Base-by-base conservation (phyloP, 768 basidiomycete genomes). In the Boletus sp. region DNA sequence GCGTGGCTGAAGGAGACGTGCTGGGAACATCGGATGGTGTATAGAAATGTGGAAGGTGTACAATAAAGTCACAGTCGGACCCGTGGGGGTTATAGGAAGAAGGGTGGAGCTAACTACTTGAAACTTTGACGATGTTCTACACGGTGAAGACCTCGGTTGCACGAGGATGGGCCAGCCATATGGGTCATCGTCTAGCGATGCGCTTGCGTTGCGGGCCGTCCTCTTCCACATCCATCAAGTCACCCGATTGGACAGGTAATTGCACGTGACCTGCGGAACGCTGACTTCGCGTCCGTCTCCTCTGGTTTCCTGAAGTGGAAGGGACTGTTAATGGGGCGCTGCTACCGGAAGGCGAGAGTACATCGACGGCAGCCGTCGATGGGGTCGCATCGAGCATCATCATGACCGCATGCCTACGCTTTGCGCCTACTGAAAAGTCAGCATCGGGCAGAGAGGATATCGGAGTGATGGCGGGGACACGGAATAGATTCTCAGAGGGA, bases 401-500 rank as follows among this genome's bases (percentile, higher is more conserved):
- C 85, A 90, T 89, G 65, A 87, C 80, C 0, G 87, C 86, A 62
- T 92, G 87, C 35, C 90, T 81, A 8, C 90, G 83, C 71, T 92
- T 92, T 1, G 82, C 77, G 33, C 87, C 88, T 0, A 82, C 77
- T 5, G 80, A 71, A 39, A 84, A 67, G 32, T 72, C 71, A 5
- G 58, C 5, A 29, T 69, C 66, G 12, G 71, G 58, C 12, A 78
- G 69, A 30, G 79, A 69, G 30, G 77, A 54, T 47, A 63, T 55
- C 8, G 64, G 55, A 5, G 62, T 60, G 40, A 71, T 36, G 7
- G 66, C 44, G 7, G 73, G 63, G 11, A 57, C 57, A 40, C 71
- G 73, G 36, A 68, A 64, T 45, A 60, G 33, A 44, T 70, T 71
- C 57, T 73, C 71, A 12, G 71, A 70, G 14, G 73, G 39, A 2